Evolutionary conservation across 805 yeast genomes (phyloP), one percentile per base, ranked within the genome.

Genomic region (Cyberlindnera galapagoensis): DNA sequence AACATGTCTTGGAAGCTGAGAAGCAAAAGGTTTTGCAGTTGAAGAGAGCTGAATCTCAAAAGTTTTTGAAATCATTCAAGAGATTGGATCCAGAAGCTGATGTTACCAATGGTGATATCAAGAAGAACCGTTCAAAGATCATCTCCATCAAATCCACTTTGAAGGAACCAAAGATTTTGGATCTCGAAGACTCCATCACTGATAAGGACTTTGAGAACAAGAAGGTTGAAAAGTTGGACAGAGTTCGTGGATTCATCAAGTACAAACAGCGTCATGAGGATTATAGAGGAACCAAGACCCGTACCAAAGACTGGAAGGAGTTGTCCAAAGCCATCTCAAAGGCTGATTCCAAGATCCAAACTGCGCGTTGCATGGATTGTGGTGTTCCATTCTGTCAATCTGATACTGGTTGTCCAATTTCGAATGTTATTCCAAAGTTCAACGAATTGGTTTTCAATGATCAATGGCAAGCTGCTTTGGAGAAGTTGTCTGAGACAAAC

Each of bases 341-440:
- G 61, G 87, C 82, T 32, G 97, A 92, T 46, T 79, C 90, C 52
- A 74, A 78, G 57, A 74, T 71, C 57, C 97, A 90, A 67, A 84
- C 97, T 37, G 96, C 97, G 11, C 77, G 98, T 62, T 90, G 98
- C 72, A 90, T 92, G 95, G 97, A 90, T 63, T 90, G 98, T 70
- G 98, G 98, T 69, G 94, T 92, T 49, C 98, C 98, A 38, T 90
- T 90, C 76, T 90, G 98, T 70, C 94, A 90, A 54, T 81, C 95
- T 29, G 97, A 90, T 60, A 83, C 95, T 26, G 98, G 98, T 39
- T 90, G 98, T 67, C 98, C 98, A 33, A 82, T 90, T 46, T 87
- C 97, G 33, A 90, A 90, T 63, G 79, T 90, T 49, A 90, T 90
- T 67, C 98, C 98, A 43, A 88, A 90, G 63, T 92, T 96, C 90